These are phyloP conservation scores for Penicillium sp. DNA, from an alignment of 2,329 filamentous ascomycete genomes.

Conservation along the genomic window DNA sequence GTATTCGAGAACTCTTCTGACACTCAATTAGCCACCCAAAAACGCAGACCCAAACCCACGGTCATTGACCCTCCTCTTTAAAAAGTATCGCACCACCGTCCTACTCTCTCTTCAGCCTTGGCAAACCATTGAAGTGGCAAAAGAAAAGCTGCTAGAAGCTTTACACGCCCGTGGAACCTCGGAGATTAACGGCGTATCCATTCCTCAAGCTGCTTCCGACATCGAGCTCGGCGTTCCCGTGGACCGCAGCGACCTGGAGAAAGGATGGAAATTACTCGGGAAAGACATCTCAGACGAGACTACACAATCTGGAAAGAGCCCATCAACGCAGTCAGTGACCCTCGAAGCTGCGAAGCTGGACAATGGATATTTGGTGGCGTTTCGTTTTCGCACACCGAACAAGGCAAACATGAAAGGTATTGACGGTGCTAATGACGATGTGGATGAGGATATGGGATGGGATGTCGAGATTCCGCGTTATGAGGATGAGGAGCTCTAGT, in stretches of 20 bases:
- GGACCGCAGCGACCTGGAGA: constrained; percentile 45
- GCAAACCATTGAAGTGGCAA: constrained; percentile 53
- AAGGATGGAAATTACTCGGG: constrained; percentile 47
- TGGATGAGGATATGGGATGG: constrained; percentile 29
- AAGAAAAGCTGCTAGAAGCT: constrained; percentile 53
- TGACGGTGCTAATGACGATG: constrained; percentile 14
- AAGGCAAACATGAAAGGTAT: constrained; percentile 3
- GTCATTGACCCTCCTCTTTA: constrained; percentile 64
- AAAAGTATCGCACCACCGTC: constrained; percentile 65
- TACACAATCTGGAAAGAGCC: constrained; percentile 23
- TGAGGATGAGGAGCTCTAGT: constrained; percentile 36
- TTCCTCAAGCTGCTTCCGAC: constrained; percentile 38
- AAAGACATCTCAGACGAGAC: constrained; percentile 24
- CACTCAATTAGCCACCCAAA: constrained; percentile 16
- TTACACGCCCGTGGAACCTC: constrained; percentile 45
- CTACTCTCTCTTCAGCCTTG: constrained; percentile 60
- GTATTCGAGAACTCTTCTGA: no score
- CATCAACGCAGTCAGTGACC: constrained; percentile 8
- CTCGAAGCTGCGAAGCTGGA: constrained; percentile 24
- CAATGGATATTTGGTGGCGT: constrained; percentile 32
- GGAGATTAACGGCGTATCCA: constrained; percentile 34
- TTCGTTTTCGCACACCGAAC: constrained; percentile 29
- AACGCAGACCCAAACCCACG: constrained; percentile 37
- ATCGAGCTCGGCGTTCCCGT: constrained; percentile 46
- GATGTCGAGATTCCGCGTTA: constrained; percentile 34